Evolutionary conservation across 2,329 filamentous ascomycete species (phyloP).

Genomic region (Orbilia blumenaviensis): DNA sequence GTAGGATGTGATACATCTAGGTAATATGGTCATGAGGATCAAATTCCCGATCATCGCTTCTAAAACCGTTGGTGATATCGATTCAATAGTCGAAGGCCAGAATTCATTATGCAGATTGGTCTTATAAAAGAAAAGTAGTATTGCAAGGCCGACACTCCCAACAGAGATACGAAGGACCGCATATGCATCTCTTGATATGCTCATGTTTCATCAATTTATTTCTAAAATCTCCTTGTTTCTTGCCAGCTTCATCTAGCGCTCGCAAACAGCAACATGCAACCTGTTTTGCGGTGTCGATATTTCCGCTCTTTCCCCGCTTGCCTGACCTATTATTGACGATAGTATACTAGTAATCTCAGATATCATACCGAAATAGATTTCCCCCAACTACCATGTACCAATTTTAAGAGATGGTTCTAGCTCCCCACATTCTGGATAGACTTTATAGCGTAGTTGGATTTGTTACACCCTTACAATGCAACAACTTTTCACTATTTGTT

Average conservation of each 20-base stretch:
- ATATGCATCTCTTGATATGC: background rate
- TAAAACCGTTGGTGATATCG: constrained; percentile 1
- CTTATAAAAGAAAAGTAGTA: background rate
- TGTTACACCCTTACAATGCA: background rate
- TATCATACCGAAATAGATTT: background rate
- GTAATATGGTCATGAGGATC: background rate
- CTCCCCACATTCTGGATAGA: background rate
- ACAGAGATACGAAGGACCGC: too few species aligned
- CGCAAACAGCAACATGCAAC: background rate
- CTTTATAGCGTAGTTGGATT: background rate
- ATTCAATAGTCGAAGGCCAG: background rate
- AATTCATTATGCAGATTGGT: background rate
- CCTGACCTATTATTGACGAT: background rate
- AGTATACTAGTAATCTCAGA: background rate
- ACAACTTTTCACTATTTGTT: background rate
- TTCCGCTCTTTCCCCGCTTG: background rate
- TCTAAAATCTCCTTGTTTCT: background rate
- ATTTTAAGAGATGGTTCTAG: background rate
- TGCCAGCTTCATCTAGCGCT: background rate
- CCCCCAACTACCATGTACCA: background rate
- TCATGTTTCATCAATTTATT: background rate
- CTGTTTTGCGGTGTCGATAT: background rate
- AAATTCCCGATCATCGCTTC: background rate
- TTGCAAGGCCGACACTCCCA: background rate
- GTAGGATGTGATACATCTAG: background rate